These are phyloP conservation scores for Petunia hybrid DNA, from an alignment of 305 asterid species.

Conservation along the genomic window DNA sequence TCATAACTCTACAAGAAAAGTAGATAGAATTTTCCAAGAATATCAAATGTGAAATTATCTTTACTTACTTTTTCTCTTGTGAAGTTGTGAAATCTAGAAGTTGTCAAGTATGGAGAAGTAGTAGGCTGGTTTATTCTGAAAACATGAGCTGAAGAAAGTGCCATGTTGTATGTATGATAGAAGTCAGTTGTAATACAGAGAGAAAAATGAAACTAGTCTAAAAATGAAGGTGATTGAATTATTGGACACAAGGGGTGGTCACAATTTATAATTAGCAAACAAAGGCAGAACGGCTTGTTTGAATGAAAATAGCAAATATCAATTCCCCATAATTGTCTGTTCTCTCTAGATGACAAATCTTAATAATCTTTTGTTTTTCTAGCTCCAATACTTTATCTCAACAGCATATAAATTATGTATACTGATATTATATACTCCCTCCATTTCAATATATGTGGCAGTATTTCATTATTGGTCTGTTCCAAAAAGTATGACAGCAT, in stretches of 20 bases:
- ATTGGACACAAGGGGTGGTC: conserved; percentile 25
- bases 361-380: background rate
- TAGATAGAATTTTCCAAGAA: background rate
- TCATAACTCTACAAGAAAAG: too few species aligned
- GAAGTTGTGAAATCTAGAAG: conserved; percentile 32
- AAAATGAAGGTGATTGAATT: conserved; percentile 25
- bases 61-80: conserved; percentile 43
- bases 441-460: too few species aligned
- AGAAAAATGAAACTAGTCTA: background rate
- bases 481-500: too few species aligned
- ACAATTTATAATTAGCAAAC: conserved; percentile 11
- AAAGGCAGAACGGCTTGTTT: background rate
- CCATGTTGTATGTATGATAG: conserved; percentile 37
- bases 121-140: conserved; percentile 41
- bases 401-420: too few species aligned
- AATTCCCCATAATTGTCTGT: background rate
- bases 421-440: too few species aligned
- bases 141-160: conserved; percentile 44
- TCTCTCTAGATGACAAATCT: background rate
- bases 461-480: too few species aligned
- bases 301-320: background rate
- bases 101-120: conserved; percentile 24
- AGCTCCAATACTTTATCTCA: background rate
- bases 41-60: background rate
- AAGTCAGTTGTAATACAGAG: background rate